Conservation (phyloP, 306 rosid genomes). For the Quercus rubra region DNA sequence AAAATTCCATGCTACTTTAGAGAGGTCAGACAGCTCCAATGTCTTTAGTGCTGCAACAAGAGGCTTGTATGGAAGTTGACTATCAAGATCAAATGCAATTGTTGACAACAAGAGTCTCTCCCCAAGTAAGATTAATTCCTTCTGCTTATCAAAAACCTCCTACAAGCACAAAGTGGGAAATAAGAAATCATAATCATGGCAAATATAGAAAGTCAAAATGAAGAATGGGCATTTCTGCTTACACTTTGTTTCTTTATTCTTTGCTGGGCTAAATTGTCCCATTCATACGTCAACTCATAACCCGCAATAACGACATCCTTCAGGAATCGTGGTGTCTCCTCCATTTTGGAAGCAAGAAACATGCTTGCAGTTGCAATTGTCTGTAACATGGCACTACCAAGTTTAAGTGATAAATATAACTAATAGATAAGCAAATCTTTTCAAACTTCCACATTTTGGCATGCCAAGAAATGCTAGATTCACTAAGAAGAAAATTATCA, state of each 20-base stretch:
- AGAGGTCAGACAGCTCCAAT: constrained; percentile 35
- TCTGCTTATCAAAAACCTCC: constrained; percentile 41
- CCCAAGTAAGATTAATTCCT: constrained; percentile 35
- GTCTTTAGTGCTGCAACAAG: constrained; percentile 41
- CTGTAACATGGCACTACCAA: constrained; percentile 22
- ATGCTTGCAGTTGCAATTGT: constrained; percentile 40
- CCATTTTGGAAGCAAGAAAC: constrained; percentile 47
- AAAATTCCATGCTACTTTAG: constrained; percentile 54
- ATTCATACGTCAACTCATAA: constrained; percentile 35
- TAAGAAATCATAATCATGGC: not conserved
- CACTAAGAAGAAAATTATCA: not conserved
- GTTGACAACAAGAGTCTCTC: constrained; percentile 45
- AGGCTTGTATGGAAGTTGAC: constrained; percentile 48
- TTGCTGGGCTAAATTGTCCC: constrained; percentile 39
- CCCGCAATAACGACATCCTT: constrained; percentile 41
- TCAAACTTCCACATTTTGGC: not conserved
- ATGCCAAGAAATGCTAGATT: not conserved
- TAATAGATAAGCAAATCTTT: not conserved
- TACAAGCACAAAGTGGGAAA: constrained; percentile 9
- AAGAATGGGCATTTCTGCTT: not conserved
- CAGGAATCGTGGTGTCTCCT: constrained; percentile 45
- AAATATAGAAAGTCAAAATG: not conserved
- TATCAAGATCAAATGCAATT: constrained; percentile 42
- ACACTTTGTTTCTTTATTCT: constrained; percentile 43
- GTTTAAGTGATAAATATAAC: not conserved